phyloP scores from a whole-genome alignment of 768 basidiomycete species.

The Trametes elegans region DNA sequence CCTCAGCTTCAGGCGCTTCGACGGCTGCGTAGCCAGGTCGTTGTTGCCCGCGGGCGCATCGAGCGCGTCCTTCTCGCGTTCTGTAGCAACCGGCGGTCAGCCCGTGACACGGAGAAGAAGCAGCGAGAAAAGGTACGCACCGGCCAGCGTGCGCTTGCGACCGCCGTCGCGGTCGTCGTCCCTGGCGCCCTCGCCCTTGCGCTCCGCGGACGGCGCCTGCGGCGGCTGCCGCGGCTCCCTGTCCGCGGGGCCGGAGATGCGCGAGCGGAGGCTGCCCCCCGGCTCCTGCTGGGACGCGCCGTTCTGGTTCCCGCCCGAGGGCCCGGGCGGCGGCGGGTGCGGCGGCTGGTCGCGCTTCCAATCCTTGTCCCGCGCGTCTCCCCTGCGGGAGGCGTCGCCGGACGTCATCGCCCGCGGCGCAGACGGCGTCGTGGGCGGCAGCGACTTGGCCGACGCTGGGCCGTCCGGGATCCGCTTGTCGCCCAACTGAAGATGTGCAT shows the following conservation, averaged over 20 bases:
- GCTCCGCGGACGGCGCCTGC: constrained; percentile 42
- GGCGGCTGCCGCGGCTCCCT: constrained; percentile 47
- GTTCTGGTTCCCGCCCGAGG: constrained; percentile 22
- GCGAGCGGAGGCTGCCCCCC: constrained; percentile 46
- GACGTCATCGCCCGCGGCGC: constrained; percentile 71
- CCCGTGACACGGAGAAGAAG: background rate
- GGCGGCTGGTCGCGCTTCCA: constrained; percentile 35
- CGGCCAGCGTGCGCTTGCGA: constrained; percentile 66
- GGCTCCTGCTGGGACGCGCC: constrained; percentile 5
- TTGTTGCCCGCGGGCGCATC: constrained; percentile 33
- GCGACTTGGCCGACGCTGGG: constrained; percentile 41
- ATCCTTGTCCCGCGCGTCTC: constrained; percentile 47
- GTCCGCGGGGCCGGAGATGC: constrained; percentile 47
- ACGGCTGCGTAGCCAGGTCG: constrained; percentile 41
- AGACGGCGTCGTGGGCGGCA: constrained; percentile 62
- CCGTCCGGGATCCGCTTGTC: constrained; percentile 60
- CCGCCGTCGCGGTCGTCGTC: constrained; percentile 65
- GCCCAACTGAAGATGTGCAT: constrained; percentile 33
- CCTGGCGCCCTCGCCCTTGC: constrained; percentile 4
- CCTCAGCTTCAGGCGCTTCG: constrained; percentile 61
- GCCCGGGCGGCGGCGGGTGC: constrained; percentile 11
- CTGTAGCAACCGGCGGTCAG: constrained; percentile 34
- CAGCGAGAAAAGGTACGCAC: constrained; percentile 41
- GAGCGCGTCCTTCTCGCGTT: constrained; percentile 61
- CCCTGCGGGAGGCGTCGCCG: constrained; percentile 39